Base-by-base conservation (phyloP, 225 moss, liverwort and hornwort species). In the Marchantia paleacea region DNA sequence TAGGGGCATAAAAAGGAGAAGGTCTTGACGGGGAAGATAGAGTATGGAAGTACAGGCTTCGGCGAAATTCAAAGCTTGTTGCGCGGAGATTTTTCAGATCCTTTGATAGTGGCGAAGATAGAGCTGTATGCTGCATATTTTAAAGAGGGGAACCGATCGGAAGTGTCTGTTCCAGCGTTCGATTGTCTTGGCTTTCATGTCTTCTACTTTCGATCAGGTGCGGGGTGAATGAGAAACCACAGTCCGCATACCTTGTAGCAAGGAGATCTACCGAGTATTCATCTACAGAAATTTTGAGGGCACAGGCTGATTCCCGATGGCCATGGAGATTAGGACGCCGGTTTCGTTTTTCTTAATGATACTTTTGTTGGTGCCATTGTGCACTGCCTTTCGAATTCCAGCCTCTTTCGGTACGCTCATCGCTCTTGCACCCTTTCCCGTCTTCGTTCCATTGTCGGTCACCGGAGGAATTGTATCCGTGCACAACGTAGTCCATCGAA, bases 351-450 rank as follows among this genome's bases (percentile, higher is more conserved):
- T 52, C 4, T 16, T 73, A 6, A 19, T 73, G 51, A 13, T 73
- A n/a, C 73, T 73, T 39, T 19, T 73, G 22, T 22, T 51, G 8
- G 51, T 73, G 73, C 51, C 73, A 9, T 0, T 73, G 73, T 73
- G 73, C 73, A 51, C 73, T 73, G 73, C 73, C 25, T 52, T 73
- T 25, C 73, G 73, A 16, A 52, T 73, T 20, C 73, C 73, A 52
- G 52, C 50, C 12, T 73, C 73, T 0, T 52, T 73, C 50, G 51
- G 73, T 73, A n/a, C 51, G 69, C 20, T 20, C 30, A 18, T 64
- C n/a, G 57, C 57, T 2, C 57, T 19, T 57, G 14, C 14, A 57
- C 57, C 19, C 3, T 12, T 12, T 57, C 57, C 6, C 57, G 13
- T 57, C 13, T 57, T 1, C 8, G 39, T 39, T 5, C 39, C 39